Conservation (phyloP, 768 basidiomycete genomes). For the Suillus spraguei region DNA sequence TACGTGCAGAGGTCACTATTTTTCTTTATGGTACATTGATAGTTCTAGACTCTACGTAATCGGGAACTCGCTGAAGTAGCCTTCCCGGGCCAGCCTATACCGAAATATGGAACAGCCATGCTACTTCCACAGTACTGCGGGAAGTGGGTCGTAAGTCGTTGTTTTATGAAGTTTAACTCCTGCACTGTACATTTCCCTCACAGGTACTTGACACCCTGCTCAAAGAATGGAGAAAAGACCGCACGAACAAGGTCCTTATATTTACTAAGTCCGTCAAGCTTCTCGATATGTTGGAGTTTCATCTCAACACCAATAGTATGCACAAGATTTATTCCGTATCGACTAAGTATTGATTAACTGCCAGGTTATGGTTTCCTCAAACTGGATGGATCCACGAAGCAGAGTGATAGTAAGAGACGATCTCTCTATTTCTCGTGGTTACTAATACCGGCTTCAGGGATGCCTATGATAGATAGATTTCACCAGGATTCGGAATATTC, state of each 20-base stretch:
- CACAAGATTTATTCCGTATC: conserved; percentile 6
- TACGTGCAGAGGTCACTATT: conserved; percentile 20
- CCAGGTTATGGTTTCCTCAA: conserved; percentile 65
- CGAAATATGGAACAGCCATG: conserved; percentile 64
- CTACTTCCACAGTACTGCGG: conserved; percentile 72
- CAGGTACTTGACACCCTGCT: conserved; percentile 72
- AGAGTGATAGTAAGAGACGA: conserved; percentile 58
- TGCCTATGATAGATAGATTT: conserved; percentile 86
- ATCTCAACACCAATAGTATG: conserved; percentile 60
- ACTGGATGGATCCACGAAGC: conserved; percentile 78
- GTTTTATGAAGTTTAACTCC: not conserved
- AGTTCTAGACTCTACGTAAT: conserved; percentile 51
- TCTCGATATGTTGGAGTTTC: conserved; percentile 81
- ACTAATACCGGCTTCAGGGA: conserved; percentile 48
- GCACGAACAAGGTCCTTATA: conserved; percentile 84
- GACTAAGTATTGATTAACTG: conserved; percentile 7
- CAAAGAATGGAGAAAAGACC: conserved; percentile 64
- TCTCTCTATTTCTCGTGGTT: not conserved
- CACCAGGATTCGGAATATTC: conserved; percentile 73
- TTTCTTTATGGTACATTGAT: conserved; percentile 1
- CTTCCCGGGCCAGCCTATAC: conserved; percentile 59
- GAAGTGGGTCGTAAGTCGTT: conserved; percentile 71
- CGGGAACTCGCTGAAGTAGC: conserved; percentile 61
- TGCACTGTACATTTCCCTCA: not conserved
- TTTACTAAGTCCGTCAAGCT: conserved; percentile 94